Base-by-base conservation (phyloP, 108 stramenopile genomes). In the Nannochloropsis oceanica region DNA sequence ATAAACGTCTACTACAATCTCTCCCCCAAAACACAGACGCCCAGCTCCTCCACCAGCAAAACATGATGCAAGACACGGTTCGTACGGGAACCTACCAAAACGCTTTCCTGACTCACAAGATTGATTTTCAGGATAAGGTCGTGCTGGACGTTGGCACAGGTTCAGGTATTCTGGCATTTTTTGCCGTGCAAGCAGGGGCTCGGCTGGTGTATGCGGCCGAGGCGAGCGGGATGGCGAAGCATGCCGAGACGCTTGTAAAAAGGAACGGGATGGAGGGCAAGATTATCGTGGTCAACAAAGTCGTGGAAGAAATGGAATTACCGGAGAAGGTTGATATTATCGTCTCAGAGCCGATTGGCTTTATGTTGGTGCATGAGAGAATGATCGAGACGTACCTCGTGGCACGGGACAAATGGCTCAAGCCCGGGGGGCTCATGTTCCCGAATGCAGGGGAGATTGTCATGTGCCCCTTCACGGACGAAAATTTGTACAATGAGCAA, bases 61-160 rank as follows among this genome's bases (percentile, higher is more conserved):
- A 93, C 88, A 93, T 93, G 93, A 86, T 93, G 20, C 91, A 91
- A 73, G 93, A 93, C 83, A 44, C 26, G 42, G 89, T 92, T 10
- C 86, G 93, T 25, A 93, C 93, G 12, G 90, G 91, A 26, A 92
- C 93, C 25, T 93, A 93, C 87, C 91, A 88, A 73, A 44, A 86
- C 42, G 93, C 93, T 10, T 88, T 93, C 26, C 24, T 92, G 13
- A 79, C 80, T 13, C 93, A 93, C 85, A 59, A 86, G 0, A 50
- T 79, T 1, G 91, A 93, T 85, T 93, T 93, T 24, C 50, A 43
- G 24, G 93, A 88, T 18, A 92, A 91, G 82, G 90, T 92, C 13
- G 92, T 93, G 20, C 87, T 93, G 8, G 93, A 93, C 73, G 93
- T 93, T 13, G 93, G 93, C 26, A 93, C 93, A 13, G 93, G 93